Percentiles rank a stretch among this genome's conserved stretches.
Evolutionary conservation across 2,329 filamentous ascomycete genomes (phyloP).

Genomic region (Sporothrix dimorphospora): DNA sequence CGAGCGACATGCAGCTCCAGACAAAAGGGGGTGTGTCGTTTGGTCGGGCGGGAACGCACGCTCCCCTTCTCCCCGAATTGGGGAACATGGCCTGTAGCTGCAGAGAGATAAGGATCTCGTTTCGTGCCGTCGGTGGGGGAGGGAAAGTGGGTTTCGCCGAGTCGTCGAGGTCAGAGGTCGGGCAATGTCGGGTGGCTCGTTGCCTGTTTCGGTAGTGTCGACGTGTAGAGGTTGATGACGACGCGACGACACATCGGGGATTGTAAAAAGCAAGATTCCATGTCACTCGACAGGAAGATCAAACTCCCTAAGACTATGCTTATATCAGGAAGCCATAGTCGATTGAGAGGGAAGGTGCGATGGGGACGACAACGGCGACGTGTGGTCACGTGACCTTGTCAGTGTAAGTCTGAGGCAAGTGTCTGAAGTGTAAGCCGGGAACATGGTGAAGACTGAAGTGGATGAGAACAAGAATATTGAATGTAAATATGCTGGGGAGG

Average conservation of each 20-base stretch:
- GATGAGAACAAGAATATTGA: background rate
- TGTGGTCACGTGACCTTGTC: background rate
- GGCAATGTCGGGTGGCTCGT: constrained; percentile 21
- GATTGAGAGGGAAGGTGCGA: background rate
- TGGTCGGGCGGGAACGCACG: background rate
- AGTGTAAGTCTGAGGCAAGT: background rate
- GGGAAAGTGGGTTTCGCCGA: background rate
- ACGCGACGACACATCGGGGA: constrained; percentile 1
- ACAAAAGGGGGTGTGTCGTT: background rate
- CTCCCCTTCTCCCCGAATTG: background rate
- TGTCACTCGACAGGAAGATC: constrained; percentile 7
- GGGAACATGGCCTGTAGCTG: constrained; percentile 7
- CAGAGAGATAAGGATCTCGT: constrained; percentile 16
- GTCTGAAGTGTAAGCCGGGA: background rate
- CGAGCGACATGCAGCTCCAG: background rate
- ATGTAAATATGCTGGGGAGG: background rate
- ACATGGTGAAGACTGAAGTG: background rate
- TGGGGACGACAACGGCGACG: too few relatives aligned
- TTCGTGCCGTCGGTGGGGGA: constrained; percentile 18
- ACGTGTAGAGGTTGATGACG: background rate
- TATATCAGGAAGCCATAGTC: background rate
- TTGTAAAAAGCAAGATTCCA: too few relatives aligned
- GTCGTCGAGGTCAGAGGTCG: background rate
- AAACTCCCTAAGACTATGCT: background rate
- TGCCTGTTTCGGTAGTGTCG: background rate